Evolutionary conservation across 768 basidiomycete species (phyloP).

Genomic region (Sarcomyxa edulis): DNA sequence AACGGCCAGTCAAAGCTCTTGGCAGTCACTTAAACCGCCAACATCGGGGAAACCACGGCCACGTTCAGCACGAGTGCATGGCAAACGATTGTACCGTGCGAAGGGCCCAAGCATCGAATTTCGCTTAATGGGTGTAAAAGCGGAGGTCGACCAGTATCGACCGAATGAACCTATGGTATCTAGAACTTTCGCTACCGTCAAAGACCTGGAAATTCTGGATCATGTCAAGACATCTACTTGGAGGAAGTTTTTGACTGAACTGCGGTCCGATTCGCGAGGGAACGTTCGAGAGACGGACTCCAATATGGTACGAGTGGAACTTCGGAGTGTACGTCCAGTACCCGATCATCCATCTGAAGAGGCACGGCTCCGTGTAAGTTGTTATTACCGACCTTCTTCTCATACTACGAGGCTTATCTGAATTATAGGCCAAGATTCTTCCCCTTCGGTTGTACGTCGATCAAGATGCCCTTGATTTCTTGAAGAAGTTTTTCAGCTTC

Average conservation of each 20-base stretch:
- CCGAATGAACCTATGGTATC: slow-evolving; percentile 55
- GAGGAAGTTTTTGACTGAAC: slow-evolving; percentile 91
- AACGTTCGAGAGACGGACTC: slow-evolving; percentile 89
- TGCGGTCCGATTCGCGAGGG: slow-evolving; percentile 80
- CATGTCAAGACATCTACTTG: slow-evolving; percentile 98
- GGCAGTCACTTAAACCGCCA: slow-evolving; percentile 75
- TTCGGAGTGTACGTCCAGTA: slow-evolving; percentile 70
- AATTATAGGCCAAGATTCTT: slow-evolving; percentile 73
- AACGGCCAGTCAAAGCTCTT: slow-evolving; percentile 76
- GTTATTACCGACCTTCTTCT: neutral
- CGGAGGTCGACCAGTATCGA: slow-evolving; percentile 63
- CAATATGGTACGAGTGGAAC: slow-evolving; percentile 87
- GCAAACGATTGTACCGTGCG: slow-evolving; percentile 65
- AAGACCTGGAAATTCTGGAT: slow-evolving; percentile 85
- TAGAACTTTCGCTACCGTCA: slow-evolving; percentile 60
- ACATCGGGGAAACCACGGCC: slow-evolving; percentile 35
- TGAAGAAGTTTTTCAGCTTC: slow-evolving; percentile 96
- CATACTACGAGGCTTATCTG: neutral
- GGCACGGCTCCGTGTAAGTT: slow-evolving; percentile 67
- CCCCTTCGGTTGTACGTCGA: slow-evolving; percentile 93
- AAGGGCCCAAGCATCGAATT: slow-evolving; percentile 83
- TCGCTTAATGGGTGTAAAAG: slow-evolving; percentile 54
- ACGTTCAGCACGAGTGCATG: slow-evolving; percentile 39
- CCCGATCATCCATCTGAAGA: slow-evolving; percentile 67
- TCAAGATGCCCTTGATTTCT: slow-evolving; percentile 96